Conservation (phyloP, 2,329 filamentous ascomycete species). For the Cladosporium halotolerans region DNA sequence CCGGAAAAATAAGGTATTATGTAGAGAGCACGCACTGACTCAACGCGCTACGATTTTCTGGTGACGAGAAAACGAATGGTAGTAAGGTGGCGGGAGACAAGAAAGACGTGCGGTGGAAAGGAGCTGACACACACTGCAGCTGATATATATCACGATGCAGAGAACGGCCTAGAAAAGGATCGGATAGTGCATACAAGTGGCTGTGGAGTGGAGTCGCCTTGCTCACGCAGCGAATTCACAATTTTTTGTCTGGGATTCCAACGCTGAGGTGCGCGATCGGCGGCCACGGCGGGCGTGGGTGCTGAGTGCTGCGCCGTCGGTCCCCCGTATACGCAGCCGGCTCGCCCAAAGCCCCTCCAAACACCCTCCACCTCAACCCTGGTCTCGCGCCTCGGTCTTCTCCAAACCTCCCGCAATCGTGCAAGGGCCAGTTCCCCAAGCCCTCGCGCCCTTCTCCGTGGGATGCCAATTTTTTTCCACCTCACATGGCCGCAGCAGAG, state of each 20-base stretch:
- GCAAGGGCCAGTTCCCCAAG: conserved; percentile 5
- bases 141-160: conserved; percentile 3
- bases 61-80: not conserved
- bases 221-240: conserved; percentile 7
- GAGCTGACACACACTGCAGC: not conserved
- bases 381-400: not conserved
- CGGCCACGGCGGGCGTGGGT: not conserved
- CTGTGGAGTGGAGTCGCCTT: conserved; percentile 4
- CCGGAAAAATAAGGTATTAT: not conserved
- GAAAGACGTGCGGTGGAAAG: not conserved
- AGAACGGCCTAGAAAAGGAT: conserved; percentile 4
- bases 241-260: conserved; percentile 7
- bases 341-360: no score
- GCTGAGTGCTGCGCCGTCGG: not conserved
- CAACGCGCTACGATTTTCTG: conserved; percentile 5
- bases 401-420: not conserved
- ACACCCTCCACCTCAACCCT: conserved; percentile 4
- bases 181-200: conserved; percentile 4
- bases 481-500: conserved; percentile 8
- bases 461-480: conserved; percentile 4
- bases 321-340: not conserved
- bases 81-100: not conserved
- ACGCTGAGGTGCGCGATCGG: conserved; percentile 5
- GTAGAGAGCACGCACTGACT: conserved; percentile 3
- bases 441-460: not conserved